Base-by-base conservation (phyloP, 345 rosid genomes). In the Rhizophora mangle region DNA sequence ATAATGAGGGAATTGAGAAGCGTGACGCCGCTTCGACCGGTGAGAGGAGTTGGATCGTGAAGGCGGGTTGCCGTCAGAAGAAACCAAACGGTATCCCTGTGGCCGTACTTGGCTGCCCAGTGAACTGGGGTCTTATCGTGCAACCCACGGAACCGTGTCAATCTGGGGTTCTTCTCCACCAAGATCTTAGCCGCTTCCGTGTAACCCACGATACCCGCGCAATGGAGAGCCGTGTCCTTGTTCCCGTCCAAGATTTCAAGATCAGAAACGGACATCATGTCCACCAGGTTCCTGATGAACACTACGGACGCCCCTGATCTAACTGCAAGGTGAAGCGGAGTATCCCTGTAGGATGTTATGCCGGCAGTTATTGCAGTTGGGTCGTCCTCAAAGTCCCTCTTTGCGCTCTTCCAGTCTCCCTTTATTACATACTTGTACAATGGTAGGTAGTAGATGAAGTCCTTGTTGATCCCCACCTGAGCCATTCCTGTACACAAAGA, bases 401-500 rank as follows among this genome's bases (percentile, higher is more conserved):
- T 52, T 1, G 56, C 20, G 22, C 6, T 52, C 20, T 52, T 7
- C 56, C 56, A 52, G 1, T 52, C 56, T 2, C 56, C 22, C 22
- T n/a, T 20, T 20, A 52, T 7, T 16, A 52, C 56, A 52, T 20
- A 7, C 22, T n/a, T 52, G 56, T 52, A 20, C 56, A 52, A n/a
- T 52, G 9, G 56, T 7, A 52, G 18, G n/a, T 52, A 52, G 22
- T 18, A 19, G 5, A 52, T 19, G 56, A 52, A 52, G 56, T 20
- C 56, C 56, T 18, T 51, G 2, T 1, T 0, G 0, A 19, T 20
- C 22, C 0, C 6, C n/a, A 5, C 56, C 21, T 47, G 53, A 19
- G 0, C 22, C 21, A 7, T 1, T 7, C 22, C 56, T n/a, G n/a
- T 96, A 65, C 1, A 31, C 34, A 31, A 31, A 31, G 34, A 31